Conservation (phyloP, 2,329 filamentous ascomycete species). For the Exophiala viscosa region DNA sequence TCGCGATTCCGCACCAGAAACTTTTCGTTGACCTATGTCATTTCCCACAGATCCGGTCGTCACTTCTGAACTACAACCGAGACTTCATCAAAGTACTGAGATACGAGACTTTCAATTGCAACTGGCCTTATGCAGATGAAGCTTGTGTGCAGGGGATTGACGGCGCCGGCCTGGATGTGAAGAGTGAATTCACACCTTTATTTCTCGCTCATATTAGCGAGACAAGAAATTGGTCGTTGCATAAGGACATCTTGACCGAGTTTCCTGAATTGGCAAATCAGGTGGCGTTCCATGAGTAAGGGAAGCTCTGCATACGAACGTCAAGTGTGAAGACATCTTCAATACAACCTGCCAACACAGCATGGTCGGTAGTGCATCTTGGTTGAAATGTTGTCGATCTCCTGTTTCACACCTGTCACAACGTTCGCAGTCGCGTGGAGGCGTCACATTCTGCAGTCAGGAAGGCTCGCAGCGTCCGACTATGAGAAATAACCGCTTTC, state of each 20-base stretch:
- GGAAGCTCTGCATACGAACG: too few species aligned
- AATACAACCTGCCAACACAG: background rate
- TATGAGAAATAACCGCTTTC: too few species aligned
- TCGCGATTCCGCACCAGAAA: constrained; percentile 3
- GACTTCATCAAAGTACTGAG: background rate
- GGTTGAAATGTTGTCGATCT: too few species aligned
- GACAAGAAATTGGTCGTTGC: background rate
- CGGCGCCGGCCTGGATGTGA: background rate
- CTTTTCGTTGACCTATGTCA: constrained; percentile 1
- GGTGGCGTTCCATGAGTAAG: background rate
- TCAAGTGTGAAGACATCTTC: too few species aligned
- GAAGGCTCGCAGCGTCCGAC: too few species aligned
- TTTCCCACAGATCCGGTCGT: constrained; percentile 2
- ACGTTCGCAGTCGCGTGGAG: too few species aligned
- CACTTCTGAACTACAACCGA: constrained; percentile 3
- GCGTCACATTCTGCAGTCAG: too few species aligned
- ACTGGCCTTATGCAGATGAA: constrained; percentile 2
- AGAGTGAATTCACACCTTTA: background rate
- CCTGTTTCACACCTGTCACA: too few species aligned
- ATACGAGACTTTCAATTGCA: background rate
- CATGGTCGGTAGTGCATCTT: too few species aligned
- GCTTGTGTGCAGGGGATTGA: constrained; percentile 1
- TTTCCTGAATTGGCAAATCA: constrained; percentile 3
- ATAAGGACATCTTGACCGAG: background rate
- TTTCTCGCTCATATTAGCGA: constrained; percentile 2